Base-by-base conservation (phyloP, 2,329 filamentous ascomycete genomes). In the Epichloe coenophiala region DNA sequence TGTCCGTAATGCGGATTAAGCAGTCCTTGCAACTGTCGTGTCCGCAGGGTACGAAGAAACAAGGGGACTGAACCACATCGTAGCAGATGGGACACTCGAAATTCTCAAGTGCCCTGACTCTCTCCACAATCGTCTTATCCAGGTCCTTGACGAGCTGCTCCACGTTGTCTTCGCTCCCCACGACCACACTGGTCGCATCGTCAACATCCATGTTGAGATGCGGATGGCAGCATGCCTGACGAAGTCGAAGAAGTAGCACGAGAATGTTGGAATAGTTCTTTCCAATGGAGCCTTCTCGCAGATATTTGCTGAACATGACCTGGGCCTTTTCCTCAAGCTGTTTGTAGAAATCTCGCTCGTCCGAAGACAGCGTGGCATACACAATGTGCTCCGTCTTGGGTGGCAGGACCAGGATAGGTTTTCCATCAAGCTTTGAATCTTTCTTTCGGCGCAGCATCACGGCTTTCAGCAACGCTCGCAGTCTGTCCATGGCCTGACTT, bases 41-140 rank as follows among this genome's bases (percentile, higher is more conserved):
- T 2, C 89, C 89, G 60, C 89, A 95, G 1, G 88, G 88, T 48
- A 88, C 73, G 63, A 90, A 84, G 55, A 95, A 86, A 3, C 78
- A 78, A 0, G 87, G 86, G 54, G 90, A 89, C 13, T 77, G 73
- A 6, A 84, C 79, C 2, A 74, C 81, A 59, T 95, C 89, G 52
- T 86, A 83, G 63, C 89, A 95, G 19, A 93, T 81, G 0, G 86
- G 86, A 60, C 89, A 95, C 61, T 90, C 84, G 47, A 91, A 87
- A 2, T 72, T 76, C 1, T 80, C 72, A 1, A 65, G 62, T 1
- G 60, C 62, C 57, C 71, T 84, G 61, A 93, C 75, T 6, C 87
- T 79, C n/a, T 70, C 61, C 17, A 94, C 73, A 12, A 88, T 84
- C 15, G 78, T 70, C 1, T 65, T 57, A 5, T 71, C 64, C 11